Conservation (phyloP, 352 stramenopile genomes). For the Phytophthora citricola region DNA sequence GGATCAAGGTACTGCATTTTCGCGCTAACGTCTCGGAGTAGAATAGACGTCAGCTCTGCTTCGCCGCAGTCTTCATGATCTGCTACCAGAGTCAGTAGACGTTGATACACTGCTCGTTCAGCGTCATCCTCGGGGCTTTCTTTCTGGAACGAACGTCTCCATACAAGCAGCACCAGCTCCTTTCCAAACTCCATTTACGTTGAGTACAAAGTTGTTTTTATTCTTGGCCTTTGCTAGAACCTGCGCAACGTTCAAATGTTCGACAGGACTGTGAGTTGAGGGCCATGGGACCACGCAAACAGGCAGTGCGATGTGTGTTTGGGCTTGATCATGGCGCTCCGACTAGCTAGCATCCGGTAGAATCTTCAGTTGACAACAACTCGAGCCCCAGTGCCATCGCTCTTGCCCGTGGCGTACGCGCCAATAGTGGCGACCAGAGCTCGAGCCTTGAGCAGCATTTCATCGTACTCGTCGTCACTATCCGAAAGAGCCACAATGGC, state of each 20-base stretch:
- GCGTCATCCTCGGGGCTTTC: constrained; percentile 19
- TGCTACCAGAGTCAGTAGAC: constrained; percentile 25
- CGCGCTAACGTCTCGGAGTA: constrained; percentile 39
- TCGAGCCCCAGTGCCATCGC: constrained; percentile 44
- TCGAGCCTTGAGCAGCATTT: constrained; percentile 93
- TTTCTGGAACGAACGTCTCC: constrained; percentile 29
- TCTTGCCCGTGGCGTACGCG: constrained; percentile 56
- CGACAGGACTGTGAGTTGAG: constrained; percentile 16
- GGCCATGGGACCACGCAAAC: constrained; percentile 23
- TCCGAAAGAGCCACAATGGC: constrained; percentile 97
- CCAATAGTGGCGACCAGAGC: constrained; percentile 71
- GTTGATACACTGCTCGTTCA: constrained; percentile 24
- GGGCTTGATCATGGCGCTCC: constrained; percentile 25
- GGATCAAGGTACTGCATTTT: constrained; percentile 53
- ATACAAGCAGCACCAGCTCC: constrained; percentile 21
- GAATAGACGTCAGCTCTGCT: constrained; percentile 11
- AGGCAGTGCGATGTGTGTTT: constrained; percentile 28
- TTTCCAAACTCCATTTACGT: constrained; percentile 2
- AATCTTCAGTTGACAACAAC: constrained; percentile 33
- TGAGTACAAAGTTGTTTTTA: constrained; percentile 9
- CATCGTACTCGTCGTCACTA: constrained; percentile 93
- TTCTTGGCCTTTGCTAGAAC: constrained; percentile 37
- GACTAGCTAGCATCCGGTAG: constrained; percentile 22
- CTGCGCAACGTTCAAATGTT: constrained; percentile 23
- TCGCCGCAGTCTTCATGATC: constrained; percentile 22